These are phyloP conservation scores for Pichia inconspicua DNA, from an alignment of 1,139 yeast genomes.

Conservation along the genomic window DNA sequence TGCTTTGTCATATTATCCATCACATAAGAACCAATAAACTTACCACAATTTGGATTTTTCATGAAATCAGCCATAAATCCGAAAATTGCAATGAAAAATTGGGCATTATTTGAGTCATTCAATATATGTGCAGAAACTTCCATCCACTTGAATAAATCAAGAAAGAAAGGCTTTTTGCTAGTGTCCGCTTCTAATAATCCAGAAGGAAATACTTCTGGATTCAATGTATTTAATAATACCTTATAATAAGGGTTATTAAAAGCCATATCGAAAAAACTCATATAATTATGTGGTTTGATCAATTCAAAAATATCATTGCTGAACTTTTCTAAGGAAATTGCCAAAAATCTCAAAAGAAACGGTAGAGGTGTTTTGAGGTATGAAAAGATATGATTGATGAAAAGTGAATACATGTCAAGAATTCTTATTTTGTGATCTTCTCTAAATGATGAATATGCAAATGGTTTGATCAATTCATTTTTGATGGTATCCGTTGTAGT, in stretches of 20 bases:
- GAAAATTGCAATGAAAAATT: slow-evolving; percentile 36
- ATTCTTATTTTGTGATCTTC: slow-evolving; percentile 27
- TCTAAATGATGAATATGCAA: slow-evolving; percentile 14
- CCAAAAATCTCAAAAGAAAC: slow-evolving; percentile 40
- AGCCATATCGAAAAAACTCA: slow-evolving; percentile 48
- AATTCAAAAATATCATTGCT: slow-evolving; percentile 43
- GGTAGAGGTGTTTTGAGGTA: slow-evolving; percentile 49
- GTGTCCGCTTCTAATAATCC: slow-evolving; percentile 11
- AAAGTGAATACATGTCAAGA: slow-evolving; percentile 39
- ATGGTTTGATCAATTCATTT: slow-evolving; percentile 28
- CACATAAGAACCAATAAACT: slow-evolving; percentile 25
- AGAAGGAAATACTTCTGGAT: slow-evolving; percentile 6
- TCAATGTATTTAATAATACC: slow-evolving; percentile 18
- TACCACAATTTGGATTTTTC: slow-evolving; percentile 19
- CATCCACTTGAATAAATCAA: slow-evolving; percentile 40
- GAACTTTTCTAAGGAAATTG: slow-evolving; percentile 34
- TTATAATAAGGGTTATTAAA: slow-evolving; percentile 35
- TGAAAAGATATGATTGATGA: slow-evolving; percentile 45
- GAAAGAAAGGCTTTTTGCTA: slow-evolving; percentile 15
- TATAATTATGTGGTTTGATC: slow-evolving; percentile 43
- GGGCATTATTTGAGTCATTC: slow-evolving; percentile 34
- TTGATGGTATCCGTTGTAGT: slow-evolving; percentile 36
- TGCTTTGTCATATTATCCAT: slow-evolving; percentile 25
- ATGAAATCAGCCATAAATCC: slow-evolving; percentile 31
- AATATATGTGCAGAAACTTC: slow-evolving; percentile 31